phyloP scores from a whole-genome alignment of 2,329 filamentous ascomycete genomes.

The Stenocarpella maydis region DNA sequence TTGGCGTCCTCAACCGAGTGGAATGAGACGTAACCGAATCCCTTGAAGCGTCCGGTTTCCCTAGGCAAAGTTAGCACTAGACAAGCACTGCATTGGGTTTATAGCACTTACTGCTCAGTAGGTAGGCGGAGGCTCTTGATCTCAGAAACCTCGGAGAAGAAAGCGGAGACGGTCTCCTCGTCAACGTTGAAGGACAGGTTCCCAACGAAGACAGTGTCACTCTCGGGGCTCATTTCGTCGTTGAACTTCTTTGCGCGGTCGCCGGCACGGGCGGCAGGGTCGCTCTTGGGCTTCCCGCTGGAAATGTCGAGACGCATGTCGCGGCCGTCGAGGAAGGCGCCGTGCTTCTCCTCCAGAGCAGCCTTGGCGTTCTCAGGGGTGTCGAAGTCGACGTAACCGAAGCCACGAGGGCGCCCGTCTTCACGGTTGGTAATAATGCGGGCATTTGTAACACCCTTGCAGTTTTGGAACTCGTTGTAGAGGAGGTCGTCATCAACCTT shows the following conservation, averaged over 20 bases:
- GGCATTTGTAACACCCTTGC: conserved; percentile 74
- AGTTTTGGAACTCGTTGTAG: conserved; percentile 80
- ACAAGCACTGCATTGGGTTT: background rate
- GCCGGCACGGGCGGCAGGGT: conserved; percentile 59
- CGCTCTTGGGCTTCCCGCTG: conserved; percentile 41
- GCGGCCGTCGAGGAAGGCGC: conserved; percentile 47
- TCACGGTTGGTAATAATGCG: conserved; percentile 87
- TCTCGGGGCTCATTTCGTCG: conserved; percentile 80
- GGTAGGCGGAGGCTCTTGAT: conserved; percentile 86
- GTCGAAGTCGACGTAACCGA: conserved; percentile 91
- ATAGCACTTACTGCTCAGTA: conserved; percentile 73
- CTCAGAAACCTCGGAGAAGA: conserved; percentile 75
- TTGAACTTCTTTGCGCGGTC: conserved; percentile 76
- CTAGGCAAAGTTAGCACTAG: conserved; percentile 51
- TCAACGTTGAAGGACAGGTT: conserved; percentile 88
- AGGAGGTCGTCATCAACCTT: conserved; percentile 86
- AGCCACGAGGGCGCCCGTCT: conserved; percentile 85
- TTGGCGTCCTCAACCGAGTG: conserved; percentile 83
- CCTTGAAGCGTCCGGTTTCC: conserved; percentile 85
- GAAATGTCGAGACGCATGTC: conserved; percentile 52
- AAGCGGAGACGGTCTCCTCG: conserved; percentile 76
- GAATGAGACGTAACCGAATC: conserved; percentile 92
- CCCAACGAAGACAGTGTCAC: conserved; percentile 89
- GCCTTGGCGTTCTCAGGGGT: conserved; percentile 58
- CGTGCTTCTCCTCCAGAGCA: conserved; percentile 51